These are phyloP conservation scores for Boletus reticuloceps DNA, from an alignment of 768 basidiomycete genomes.

Conservation along the genomic window DNA sequence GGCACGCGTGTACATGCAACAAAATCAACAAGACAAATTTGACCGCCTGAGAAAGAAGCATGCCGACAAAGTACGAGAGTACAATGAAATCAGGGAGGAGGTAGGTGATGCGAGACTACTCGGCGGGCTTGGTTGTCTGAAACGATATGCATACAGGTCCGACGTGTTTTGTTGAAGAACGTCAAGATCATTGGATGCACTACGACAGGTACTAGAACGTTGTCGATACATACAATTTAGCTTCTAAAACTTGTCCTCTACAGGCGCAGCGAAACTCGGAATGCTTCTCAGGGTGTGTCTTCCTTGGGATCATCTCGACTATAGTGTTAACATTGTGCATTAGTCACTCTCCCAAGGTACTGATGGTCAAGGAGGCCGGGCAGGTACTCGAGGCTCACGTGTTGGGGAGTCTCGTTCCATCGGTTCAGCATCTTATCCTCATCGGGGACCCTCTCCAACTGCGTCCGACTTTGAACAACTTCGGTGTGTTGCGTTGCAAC, in stretches of 20 bases:
- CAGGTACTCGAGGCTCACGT: conserved; percentile 82
- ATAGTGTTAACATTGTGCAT: background rate
- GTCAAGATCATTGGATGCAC: conserved; percentile 74
- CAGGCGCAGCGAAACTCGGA: conserved; percentile 68
- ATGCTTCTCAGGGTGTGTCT: conserved; percentile 52
- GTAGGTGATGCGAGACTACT: conserved; percentile 33
- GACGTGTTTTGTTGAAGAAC: conserved; percentile 50
- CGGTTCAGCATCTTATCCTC: conserved; percentile 69
- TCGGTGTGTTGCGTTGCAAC: conserved; percentile 36
- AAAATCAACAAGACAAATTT: conserved; percentile 40
- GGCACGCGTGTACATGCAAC: conserved; percentile 33
- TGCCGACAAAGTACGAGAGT: conserved; percentile 36
- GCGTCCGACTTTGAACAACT: conserved; percentile 65
- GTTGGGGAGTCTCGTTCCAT: conserved; percentile 57
- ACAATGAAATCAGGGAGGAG: conserved; percentile 49
- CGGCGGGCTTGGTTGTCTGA: background rate
- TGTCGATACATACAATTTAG: background rate
- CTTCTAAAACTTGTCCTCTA: background rate
- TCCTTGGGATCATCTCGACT: background rate
- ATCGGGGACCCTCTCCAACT: conserved; percentile 83
- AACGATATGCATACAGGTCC: conserved; percentile 37
- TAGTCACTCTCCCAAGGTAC: conserved; percentile 57
- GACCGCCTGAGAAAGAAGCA: conserved; percentile 38
- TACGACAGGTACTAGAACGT: conserved; percentile 53
- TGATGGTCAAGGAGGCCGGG: conserved; percentile 79